These are phyloP conservation scores for Talaromyces amestolkiae DNA, from an alignment of 2,329 filamentous ascomycete species.

Conservation along the genomic window DNA sequence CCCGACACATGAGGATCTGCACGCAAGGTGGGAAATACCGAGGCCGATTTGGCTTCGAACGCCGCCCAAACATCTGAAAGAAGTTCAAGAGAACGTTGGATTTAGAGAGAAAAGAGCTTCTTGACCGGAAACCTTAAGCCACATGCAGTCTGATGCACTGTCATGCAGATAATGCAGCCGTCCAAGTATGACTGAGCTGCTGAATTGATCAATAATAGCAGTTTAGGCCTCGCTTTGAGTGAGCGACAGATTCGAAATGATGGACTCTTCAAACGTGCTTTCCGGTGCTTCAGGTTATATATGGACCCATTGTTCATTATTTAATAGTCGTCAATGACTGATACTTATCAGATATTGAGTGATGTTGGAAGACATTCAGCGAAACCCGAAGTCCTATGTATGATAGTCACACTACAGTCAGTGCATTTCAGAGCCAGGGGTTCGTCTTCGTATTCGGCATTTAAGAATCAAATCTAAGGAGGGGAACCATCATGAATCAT, in stretches of 20 bases:
- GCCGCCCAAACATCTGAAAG: neutral
- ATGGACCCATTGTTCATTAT: neutral
- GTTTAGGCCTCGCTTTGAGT: neutral
- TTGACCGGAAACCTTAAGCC: neutral
- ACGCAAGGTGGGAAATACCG: neutral
- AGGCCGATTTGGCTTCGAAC: neutral
- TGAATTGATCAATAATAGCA: neutral
- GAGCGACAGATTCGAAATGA: neutral
- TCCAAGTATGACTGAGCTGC: neutral
- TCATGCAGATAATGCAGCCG: neutral
- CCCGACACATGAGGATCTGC: neutral
- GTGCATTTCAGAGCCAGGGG: neutral
- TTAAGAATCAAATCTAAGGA: neutral
- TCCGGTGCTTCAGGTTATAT: neutral
- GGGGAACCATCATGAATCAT: neutral
- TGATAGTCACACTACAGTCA: neutral
- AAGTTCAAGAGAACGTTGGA: neutral
- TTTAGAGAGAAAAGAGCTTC: neutral
- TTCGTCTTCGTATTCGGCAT: neutral
- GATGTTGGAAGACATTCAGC: neutral
- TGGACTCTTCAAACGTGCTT: neutral
- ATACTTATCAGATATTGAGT: neutral
- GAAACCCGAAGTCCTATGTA: neutral
- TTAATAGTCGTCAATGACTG: neutral
- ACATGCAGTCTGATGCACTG: neutral